Evolutionary conservation across 192 early-diverging fungal species (phyloP), one percentile per base, ranked within the genome.

Genomic region (Linnemannia hyalina): DNA sequence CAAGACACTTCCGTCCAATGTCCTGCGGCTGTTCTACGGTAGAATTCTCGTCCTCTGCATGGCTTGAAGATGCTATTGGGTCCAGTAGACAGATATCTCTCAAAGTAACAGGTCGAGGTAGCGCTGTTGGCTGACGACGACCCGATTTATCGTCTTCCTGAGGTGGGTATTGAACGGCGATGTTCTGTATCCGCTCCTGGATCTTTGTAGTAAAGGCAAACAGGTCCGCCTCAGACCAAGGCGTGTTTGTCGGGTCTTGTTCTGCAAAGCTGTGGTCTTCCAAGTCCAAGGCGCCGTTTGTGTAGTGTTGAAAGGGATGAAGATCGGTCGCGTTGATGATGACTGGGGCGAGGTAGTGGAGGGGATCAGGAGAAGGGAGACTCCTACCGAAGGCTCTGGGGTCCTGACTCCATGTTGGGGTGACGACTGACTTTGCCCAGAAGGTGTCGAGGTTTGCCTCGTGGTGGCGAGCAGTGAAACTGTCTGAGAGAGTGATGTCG

Each of bases 351-450:
- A 81, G 42, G 42, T 70, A 86, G 75, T 77, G 70, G 9, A 86
- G 52, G 18, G 84, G 84, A 22, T 65, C 47, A 18, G n/a, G 26
- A 11, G 75, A 81, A 0, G 84, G 70, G 7, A 81, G 54, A 32
- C 57, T 72, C 35, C 70, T 69, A 41, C 57, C 42, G 49, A 77
- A 69, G 29, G 74, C 32, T 36, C 81, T 80, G 10, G 78, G 72
- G 49, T 86, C 84, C 72, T 86, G 79, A 3, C 76, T 78, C 84
- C 84, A 86, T 7, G 80, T 86, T 0, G 84, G 84, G n/a, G 72
- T 29, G 15, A 86, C 57, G 36, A 81, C 72, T 4, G 68, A 74
- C 13, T 75, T 38, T 16, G 78, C 38, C 84, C 78, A 81, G 26
- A 86, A 81, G 0, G 73, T 26, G 29, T 86, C 84, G 22, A 86